These are phyloP conservation scores for Pyrus betulifolia DNA, from an alignment of 306 rosid genomes.

Conservation along the genomic window DNA sequence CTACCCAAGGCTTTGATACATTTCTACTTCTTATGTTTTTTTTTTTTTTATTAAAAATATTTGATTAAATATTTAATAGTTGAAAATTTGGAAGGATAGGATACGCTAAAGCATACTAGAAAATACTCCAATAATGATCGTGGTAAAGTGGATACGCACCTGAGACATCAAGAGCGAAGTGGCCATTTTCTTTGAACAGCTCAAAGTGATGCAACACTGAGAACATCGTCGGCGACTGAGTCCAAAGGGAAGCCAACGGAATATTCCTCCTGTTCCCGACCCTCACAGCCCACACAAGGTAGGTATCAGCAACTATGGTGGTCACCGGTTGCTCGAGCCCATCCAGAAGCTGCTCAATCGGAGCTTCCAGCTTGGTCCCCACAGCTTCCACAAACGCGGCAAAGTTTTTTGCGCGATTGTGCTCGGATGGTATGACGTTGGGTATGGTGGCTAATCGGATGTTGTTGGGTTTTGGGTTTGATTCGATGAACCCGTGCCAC, in stretches of 20 bases:
- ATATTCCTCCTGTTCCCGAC: conserved; percentile 32
- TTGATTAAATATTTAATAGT: too few species aligned
- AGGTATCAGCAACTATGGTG: conserved; percentile 15
- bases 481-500: conserved; percentile 28
- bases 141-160: too few species aligned
- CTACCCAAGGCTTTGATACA: too few species aligned
- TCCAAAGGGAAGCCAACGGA: conserved; percentile 40
- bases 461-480: conserved; percentile 24
- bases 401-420: conserved; percentile 24
- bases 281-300: neutral
- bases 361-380: conserved; percentile 36
- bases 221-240: conserved; percentile 24
- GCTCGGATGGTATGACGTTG: conserved; percentile 43
- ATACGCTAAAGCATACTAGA: too few species aligned
- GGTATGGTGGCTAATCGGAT: conserved; percentile 26
- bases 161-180: too few species aligned
- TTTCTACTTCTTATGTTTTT: too few species aligned
- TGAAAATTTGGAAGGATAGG: too few species aligned
- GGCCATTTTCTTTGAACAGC: neutral
- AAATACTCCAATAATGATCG: too few species aligned
- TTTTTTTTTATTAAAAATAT: too few species aligned
- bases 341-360: conserved; percentile 25
- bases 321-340: conserved; percentile 14
- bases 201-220: conserved; percentile 10
- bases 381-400: conserved; percentile 40